These are phyloP conservation scores for Entonaema liquescens DNA, from an alignment of 495 filamentous ascomycete species.

Conservation along the genomic window DNA sequence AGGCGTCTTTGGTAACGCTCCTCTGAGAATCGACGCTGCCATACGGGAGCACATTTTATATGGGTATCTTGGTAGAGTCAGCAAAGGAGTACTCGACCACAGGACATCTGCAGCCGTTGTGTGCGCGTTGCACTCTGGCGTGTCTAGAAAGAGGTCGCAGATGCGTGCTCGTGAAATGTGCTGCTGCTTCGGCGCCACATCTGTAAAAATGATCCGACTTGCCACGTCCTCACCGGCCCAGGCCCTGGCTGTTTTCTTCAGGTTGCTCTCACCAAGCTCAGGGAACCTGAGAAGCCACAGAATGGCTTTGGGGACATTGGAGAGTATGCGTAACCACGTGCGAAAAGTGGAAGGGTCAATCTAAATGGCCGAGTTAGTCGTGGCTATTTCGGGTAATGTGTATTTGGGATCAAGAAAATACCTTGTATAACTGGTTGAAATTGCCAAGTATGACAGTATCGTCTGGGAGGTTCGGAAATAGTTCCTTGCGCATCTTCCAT, in stretches of 20 bases:
- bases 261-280: slow-evolving; percentile 87
- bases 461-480: slow-evolving; percentile 86
- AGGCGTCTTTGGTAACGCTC: slow-evolving; percentile 77
- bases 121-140: slow-evolving; percentile 97
- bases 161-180: slow-evolving; percentile 93
- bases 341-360: slow-evolving; percentile 98
- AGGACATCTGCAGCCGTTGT: slow-evolving; percentile 96
- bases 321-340: slow-evolving; percentile 93
- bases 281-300: slow-evolving; percentile 98
- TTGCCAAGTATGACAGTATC: slow-evolving; percentile 94
- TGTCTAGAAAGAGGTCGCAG: slow-evolving; percentile 95
- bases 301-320: slow-evolving; percentile 84
- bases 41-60: slow-evolving; percentile 99
- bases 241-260: slow-evolving; percentile 76
- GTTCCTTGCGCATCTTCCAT: slow-evolving; percentile 94
- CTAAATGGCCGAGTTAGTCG: slow-evolving; percentile 55
- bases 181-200: slow-evolving; percentile 93
- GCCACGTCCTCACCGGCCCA: slow-evolving; percentile 92
- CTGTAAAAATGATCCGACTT: slow-evolving; percentile 92
- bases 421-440: slow-evolving; percentile 99
- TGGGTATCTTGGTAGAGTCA: slow-evolving; percentile 91
- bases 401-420: slow-evolving; percentile 50
- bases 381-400: neutral
- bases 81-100: slow-evolving; percentile 92
- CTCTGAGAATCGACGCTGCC: slow-evolving; percentile 91